phyloP scores from a whole-genome alignment of 2,329 filamentous ascomycete species.

The Dactylellina parvicollis region DNA sequence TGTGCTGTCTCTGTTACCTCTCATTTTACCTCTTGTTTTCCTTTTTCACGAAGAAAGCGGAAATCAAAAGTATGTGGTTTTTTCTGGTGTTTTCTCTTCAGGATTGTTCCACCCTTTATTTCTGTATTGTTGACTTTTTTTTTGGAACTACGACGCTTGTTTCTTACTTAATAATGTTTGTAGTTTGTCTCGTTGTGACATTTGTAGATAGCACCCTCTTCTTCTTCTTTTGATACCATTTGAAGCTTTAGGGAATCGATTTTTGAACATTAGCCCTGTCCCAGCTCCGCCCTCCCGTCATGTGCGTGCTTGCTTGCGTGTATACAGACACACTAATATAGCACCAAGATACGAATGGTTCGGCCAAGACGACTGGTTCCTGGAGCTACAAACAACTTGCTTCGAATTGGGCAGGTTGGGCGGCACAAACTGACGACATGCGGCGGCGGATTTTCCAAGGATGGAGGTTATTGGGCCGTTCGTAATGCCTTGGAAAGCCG shows the following conservation, averaged over 20 bases:
- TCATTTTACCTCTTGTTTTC: neutral
- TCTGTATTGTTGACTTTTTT: neutral
- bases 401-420: conserved; percentile 43
- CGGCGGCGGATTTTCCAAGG: neutral
- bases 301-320: no score
- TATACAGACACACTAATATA: no score
- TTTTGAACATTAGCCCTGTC: no score
- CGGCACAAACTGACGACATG: conserved; percentile 44
- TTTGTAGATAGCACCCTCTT: conserved; percentile 4
- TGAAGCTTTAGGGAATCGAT: neutral
- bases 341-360: neutral
- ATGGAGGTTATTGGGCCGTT: neutral
- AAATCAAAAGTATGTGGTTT: conserved; percentile 5
- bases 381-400: neutral
- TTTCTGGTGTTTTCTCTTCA: neutral
- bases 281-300: no score
- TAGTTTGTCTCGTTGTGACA: neutral
- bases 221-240: conserved; percentile 4
- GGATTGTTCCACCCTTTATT: neutral
- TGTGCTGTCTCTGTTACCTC: neutral
- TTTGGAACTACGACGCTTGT: no score
- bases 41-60: neutral
- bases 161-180: neutral
- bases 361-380: neutral
- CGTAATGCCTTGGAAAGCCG: conserved; percentile 38